A percentile compares a stretch with the other conserved stretches of the same genome.
Conservation (phyloP, 2,329 filamentous ascomycete species). For the Fusarium chuoi region DNA sequence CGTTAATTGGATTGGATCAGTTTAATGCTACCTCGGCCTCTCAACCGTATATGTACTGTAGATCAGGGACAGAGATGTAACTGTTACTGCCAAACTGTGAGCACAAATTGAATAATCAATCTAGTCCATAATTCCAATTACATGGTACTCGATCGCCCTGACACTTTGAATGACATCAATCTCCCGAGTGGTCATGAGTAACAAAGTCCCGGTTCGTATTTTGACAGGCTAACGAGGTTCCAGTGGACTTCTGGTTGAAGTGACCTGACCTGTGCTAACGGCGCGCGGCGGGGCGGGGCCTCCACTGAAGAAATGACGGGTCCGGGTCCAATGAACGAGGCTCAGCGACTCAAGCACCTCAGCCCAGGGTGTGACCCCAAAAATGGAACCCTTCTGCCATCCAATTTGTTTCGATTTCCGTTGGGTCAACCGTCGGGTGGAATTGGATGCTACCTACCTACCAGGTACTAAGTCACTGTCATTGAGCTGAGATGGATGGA, state of each 20-base stretch:
- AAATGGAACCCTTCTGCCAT: constrained; percentile 19
- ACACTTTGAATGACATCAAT: constrained; percentile 34
- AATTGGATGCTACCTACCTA: background rate
- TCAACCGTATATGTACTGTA: no score
- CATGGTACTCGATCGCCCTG: background rate
- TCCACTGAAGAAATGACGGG: background rate
- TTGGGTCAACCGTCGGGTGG: background rate
- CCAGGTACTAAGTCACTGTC: no score
- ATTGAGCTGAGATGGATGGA: background rate
- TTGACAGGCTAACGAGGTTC: constrained; percentile 11
- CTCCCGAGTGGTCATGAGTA: constrained; percentile 6
- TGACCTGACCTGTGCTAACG: constrained; percentile 14
- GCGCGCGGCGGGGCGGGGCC: background rate
- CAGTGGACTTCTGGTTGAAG: background rate
- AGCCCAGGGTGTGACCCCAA: constrained; percentile 26
- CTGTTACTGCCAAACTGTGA: background rate
- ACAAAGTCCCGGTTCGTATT: constrained; percentile 19
- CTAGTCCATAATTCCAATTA: background rate
- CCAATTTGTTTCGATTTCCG: constrained; percentile 27
- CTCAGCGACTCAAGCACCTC: background rate
- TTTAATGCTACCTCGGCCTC: background rate
- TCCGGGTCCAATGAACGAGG: background rate
- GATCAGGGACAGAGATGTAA: background rate
- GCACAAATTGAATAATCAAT: background rate
- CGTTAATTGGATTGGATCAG: background rate